These are phyloP conservation scores for Trypanosoma theileri DNA, from an alignment of 208 protist genomes.

Conservation along the genomic window DNA sequence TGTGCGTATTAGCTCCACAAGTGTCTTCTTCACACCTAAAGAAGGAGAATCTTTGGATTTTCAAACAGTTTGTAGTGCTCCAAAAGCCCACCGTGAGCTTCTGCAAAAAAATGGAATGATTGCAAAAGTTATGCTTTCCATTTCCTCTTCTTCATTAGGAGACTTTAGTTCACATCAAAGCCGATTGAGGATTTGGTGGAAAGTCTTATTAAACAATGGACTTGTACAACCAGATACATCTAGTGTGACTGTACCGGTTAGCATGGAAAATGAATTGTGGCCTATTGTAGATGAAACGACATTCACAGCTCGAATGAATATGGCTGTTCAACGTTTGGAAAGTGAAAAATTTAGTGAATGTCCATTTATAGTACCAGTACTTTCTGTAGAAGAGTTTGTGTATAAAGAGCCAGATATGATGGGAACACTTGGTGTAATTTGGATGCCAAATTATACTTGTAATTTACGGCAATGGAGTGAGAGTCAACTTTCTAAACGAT, in stretches of 20 bases:
- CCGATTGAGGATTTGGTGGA: slow-evolving; percentile 40
- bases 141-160: slow-evolving; percentile 6
- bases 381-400: slow-evolving; percentile 39
- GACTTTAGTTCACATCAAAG: slow-evolving; percentile 19
- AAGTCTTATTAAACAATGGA: slow-evolving; percentile 30
- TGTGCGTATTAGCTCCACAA: slow-evolving; percentile 46
- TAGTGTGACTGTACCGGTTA: slow-evolving; percentile 16
- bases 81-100: slow-evolving; percentile 51
- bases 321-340: slow-evolving; percentile 20
- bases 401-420: slow-evolving; percentile 33
- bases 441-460: slow-evolving; percentile 63
- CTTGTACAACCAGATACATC: slow-evolving; percentile 17
- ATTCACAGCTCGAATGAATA: slow-evolving; percentile 32
- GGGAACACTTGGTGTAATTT: slow-evolving; percentile 50
- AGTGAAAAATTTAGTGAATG: slow-evolving; percentile 38
- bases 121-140: slow-evolving; percentile 51
- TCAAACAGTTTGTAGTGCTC: slow-evolving; percentile 50
- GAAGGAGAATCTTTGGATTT: slow-evolving; percentile 48
- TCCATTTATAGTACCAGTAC: slow-evolving; percentile 50
- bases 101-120: slow-evolving; percentile 70
- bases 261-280: slow-evolving; percentile 36
- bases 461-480: slow-evolving; percentile 55
- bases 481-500: slow-evolving; percentile 6
- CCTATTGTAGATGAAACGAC: slow-evolving; percentile 40
- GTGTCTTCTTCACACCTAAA: slow-evolving; percentile 51